Percentiles rank a stretch among this genome's conserved stretches.
phyloP scores from a whole-genome alignment of 2,329 filamentous ascomycete species.

The Cercospora sp. region DNA sequence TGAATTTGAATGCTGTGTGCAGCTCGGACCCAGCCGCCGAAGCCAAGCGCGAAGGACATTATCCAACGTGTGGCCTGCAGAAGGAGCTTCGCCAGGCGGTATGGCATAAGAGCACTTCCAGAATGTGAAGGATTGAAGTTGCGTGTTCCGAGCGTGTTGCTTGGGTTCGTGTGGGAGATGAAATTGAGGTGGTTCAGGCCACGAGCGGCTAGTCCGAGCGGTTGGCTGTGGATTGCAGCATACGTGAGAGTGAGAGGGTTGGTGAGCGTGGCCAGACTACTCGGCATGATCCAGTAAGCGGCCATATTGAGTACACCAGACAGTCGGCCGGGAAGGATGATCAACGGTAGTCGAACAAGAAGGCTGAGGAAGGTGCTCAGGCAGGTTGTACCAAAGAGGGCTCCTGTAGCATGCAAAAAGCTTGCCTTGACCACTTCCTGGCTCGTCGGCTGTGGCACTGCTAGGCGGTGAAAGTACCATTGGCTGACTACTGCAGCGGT shows the following conservation, averaged over 20 bases:
- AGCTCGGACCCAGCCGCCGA: slow-evolving; percentile 95
- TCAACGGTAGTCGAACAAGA: slow-evolving; percentile 77
- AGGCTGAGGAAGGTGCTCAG: slow-evolving; percentile 80
- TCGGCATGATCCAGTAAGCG: slow-evolving; percentile 78
- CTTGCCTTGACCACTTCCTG: slow-evolving; percentile 81
- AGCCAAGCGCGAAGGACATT: slow-evolving; percentile 85
- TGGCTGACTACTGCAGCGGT: slow-evolving; percentile 95
- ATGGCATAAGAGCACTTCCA: slow-evolving; percentile 58
- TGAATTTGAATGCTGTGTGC: slow-evolving; percentile 72
- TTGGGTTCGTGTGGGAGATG: slow-evolving; percentile 70
- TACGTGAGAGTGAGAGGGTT: slow-evolving; percentile 93
- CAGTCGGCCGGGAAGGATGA: slow-evolving; percentile 76
- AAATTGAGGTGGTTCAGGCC: slow-evolving; percentile 81
- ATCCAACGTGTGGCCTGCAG: slow-evolving; percentile 88
- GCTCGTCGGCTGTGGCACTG: slow-evolving; percentile 73
- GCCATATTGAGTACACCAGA: slow-evolving; percentile 69
- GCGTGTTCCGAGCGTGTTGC: slow-evolving; percentile 60
- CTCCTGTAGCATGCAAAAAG: slow-evolving; percentile 76
- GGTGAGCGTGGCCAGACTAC: slow-evolving; percentile 79
- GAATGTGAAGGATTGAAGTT: slow-evolving; percentile 31
- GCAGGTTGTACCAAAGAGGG: slow-evolving; percentile 89
- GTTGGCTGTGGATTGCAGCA: slow-evolving; percentile 87
- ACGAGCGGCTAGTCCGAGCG: slow-evolving; percentile 73
- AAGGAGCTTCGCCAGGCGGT: slow-evolving; percentile 85
- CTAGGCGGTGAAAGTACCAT: slow-evolving; percentile 97